These are phyloP conservation scores for Epichloe gansuensis DNA, from an alignment of 2,329 filamentous ascomycete species.

Conservation along the genomic window DNA sequence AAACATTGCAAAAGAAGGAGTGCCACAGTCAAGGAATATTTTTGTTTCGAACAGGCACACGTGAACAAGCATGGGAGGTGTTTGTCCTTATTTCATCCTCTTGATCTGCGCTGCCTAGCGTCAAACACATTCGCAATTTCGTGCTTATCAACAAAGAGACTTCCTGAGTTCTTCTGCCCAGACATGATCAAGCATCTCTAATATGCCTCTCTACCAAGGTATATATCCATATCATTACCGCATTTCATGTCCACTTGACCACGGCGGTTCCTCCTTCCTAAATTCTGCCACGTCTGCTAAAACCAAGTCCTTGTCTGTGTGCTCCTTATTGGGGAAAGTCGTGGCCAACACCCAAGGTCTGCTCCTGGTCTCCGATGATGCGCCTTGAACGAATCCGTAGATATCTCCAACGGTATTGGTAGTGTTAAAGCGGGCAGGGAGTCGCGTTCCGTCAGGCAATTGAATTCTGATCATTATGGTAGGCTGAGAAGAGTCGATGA, in stretches of 20 bases:
- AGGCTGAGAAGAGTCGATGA: slow-evolving; percentile 53
- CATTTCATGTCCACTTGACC: slow-evolving; percentile 41
- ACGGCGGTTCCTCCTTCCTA: slow-evolving; percentile 52
- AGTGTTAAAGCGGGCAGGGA: slow-evolving; percentile 73
- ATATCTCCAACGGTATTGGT: slow-evolving; percentile 67
- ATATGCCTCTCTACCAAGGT: neutral
- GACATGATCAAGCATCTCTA: neutral
- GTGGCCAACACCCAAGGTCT: slow-evolving; percentile 67
- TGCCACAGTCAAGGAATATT: neutral
- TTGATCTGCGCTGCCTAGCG: neutral
- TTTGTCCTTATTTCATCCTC: neutral
- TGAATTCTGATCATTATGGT: slow-evolving; percentile 63
- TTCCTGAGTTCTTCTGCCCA: neutral
- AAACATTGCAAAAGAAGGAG: neutral
- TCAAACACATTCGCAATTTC: neutral
- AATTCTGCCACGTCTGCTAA: slow-evolving; percentile 52
- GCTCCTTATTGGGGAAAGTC: slow-evolving; percentile 72
- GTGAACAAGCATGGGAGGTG: neutral
- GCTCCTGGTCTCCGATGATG: slow-evolving; percentile 41
- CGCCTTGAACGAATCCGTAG: slow-evolving; percentile 60
- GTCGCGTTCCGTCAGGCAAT: slow-evolving; percentile 62
- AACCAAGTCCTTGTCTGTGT: slow-evolving; percentile 51
- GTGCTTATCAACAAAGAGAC: neutral
- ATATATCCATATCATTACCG: neutral
- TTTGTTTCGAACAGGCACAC: neutral